Base-by-base conservation (phyloP, 257 asterid species). In the Ehretia macrophylla region DNA sequence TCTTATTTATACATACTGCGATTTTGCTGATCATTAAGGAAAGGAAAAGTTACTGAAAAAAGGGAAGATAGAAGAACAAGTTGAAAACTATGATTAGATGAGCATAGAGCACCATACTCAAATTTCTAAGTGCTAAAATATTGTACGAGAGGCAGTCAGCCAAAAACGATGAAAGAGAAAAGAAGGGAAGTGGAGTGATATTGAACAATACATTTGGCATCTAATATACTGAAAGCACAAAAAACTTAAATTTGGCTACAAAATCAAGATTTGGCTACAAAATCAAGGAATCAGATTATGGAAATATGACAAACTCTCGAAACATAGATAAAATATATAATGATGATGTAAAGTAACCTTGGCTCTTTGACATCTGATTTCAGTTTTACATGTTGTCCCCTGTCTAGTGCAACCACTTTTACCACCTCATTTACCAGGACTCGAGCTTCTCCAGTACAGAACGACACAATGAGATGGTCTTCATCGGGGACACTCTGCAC, bases 351-450 rank as follows among this genome's bases (percentile, higher is more conserved):
- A 63, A 58, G 47, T 39, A 73, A 89, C 99, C 96, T 88, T 64
- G 99, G 97, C 83, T 86, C 95, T 74, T 65, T 65, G 62, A 93
- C 95, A 78, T 93, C 97, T 65, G 82, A 73, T 71, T 82, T 93
- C 51, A 93, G 91, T 74, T 80, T 87, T 60, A 93, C 99, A 58
- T 93, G 99, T 74, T 93, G 99, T 62, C 99, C 99, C 81, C 99
- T 86, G 72, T 93, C 99, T 42, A 93, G 74, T 19, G 96, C 95
- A 78, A 93, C 86, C 69, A 93, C 87, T 82, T 93, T 93, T 50
- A 86, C 68, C 58, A 93, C 96, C 71, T 93, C 97, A 67, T 75
- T 80, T 62, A 63, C 79, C 58, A 78, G 81, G 52, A 87, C 91
- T 74, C 66, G 75, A 57, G 87, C 86, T 52, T 81, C 97, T 59